Conservation (phyloP, 139 green algal species). For the Chlorella ohadii region DNA sequence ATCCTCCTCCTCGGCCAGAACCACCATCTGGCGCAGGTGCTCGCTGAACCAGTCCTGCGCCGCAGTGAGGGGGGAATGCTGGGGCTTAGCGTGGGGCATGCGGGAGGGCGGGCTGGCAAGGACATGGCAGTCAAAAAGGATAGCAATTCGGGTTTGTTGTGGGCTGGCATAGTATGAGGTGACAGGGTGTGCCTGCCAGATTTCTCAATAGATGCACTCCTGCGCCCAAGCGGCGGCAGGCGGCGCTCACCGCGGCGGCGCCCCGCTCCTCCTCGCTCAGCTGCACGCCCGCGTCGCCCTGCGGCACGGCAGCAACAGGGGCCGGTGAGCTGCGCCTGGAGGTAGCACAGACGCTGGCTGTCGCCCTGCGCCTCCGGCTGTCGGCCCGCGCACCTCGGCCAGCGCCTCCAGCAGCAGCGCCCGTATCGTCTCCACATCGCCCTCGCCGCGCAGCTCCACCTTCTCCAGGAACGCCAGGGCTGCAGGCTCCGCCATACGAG, state of each 20-base stretch:
- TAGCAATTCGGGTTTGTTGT: too few species aligned
- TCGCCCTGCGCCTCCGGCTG: not conserved
- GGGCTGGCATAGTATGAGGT: too few species aligned
- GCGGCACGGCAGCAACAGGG: not conserved
- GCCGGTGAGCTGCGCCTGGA: too few species aligned
- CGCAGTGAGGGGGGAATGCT: not conserved
- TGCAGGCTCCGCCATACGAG: too few species aligned
- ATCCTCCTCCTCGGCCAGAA: not conserved
- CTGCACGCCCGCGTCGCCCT: not conserved
- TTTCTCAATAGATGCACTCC: too few species aligned
- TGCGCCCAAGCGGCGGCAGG: too few species aligned
- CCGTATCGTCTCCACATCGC: slow-evolving; percentile 18
- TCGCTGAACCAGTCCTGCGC: slow-evolving; percentile 11
- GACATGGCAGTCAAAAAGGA: not conserved
- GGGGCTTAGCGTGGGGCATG: too few species aligned
- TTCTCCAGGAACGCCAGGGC: slow-evolving; percentile 2
- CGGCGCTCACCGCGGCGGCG: slow-evolving; percentile 6
- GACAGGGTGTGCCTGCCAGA: too few species aligned
- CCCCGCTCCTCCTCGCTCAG: not conserved
- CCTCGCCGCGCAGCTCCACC: slow-evolving; percentile 5
- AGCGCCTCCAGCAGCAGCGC: slow-evolving; percentile 15
- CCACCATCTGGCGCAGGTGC: slow-evolving; percentile 22
- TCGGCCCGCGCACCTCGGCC: slow-evolving; percentile 11
- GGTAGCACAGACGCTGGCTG: not conserved
- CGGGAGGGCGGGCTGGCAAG: not conserved